Evolutionary conservation across 192 early-diverging fungal species (phyloP), one percentile per base, ranked within the genome.

Genomic region (Coemansia javaensis): DNA sequence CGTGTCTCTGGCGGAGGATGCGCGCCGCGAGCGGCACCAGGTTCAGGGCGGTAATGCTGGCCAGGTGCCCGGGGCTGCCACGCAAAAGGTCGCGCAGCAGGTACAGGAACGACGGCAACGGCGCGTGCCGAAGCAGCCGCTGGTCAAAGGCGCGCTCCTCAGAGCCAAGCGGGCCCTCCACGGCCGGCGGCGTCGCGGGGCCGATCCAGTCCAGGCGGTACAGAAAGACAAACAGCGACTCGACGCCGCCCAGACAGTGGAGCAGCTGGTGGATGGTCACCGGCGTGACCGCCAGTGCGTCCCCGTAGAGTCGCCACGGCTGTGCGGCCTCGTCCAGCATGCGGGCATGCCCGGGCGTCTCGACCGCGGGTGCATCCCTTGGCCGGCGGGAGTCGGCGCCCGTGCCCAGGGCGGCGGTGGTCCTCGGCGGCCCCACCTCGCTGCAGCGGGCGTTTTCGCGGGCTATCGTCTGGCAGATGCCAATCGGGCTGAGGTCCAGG

Each of bases 201-300:
- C 59, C 58, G 24, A 68, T 47, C 66, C 66, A 68, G 35, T 52
- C 53, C 39, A 61, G 43, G 36, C 57, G 53, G 36, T 61, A 46
- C 27, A 68, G 23, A 16, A 68, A 39, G 17, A 68, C 23, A 15
- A 68, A 34, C 3, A 54, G 37, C 10, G 43, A 1, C 49, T 68
- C 66, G 5, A 61, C 30, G 3, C 66, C 66, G 14, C 66, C 66
- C 2, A 68, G 32, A 20, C 44, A 39, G 32, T 46, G 44, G 14
- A 68, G n/a, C 8, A 49, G 40, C 28, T 55, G 58, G 40, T 68
- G 66, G 35, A 68, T 46, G 3, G 53, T 61, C 13, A 27, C 15
- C 6, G 66, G 32, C 10, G 18, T 56, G 20, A 56, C 32, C 3
- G 59, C 37, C 27, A 61, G 49, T 0, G 53, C 53, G 22, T 42